These are phyloP conservation scores for Cladosporium sp. DNA, from an alignment of 2,329 filamentous ascomycete species.

Conservation along the genomic window DNA sequence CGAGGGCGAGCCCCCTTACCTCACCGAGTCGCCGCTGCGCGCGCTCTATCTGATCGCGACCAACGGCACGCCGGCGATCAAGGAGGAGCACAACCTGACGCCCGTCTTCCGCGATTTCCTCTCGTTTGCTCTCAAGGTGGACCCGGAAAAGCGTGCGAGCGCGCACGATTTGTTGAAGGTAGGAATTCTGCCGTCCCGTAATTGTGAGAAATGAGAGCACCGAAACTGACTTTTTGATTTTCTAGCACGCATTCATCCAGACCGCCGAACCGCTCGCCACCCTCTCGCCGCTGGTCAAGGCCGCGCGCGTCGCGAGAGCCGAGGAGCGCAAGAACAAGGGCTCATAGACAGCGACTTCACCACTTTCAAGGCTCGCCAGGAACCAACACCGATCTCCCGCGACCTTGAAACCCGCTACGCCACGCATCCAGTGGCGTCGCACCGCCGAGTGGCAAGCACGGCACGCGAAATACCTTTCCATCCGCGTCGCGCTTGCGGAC, in stretches of 20 bases:
- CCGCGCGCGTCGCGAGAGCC: slow-evolving; percentile 75
- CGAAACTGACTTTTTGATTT: slow-evolving; percentile 15
- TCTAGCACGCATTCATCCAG: slow-evolving; percentile 45
- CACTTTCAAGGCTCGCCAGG: too few relatives aligned
- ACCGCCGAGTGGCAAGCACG: too few relatives aligned
- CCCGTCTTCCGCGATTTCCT: slow-evolving; percentile 85
- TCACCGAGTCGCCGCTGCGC: slow-evolving; percentile 88
- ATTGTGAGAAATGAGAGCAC: neutral
- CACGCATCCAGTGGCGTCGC: too few relatives aligned
- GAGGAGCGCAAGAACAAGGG: slow-evolving; percentile 59
- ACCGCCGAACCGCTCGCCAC: slow-evolving; percentile 53
- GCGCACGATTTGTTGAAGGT: slow-evolving; percentile 90
- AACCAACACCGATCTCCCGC: too few relatives aligned
- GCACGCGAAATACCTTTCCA: too few relatives aligned
- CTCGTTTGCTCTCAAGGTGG: slow-evolving; percentile 87
- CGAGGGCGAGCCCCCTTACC: slow-evolving; percentile 92
- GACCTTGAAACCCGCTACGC: too few relatives aligned
- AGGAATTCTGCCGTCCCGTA: slow-evolving; percentile 36
- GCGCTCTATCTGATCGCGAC: slow-evolving; percentile 95
- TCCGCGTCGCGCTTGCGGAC: too few relatives aligned
- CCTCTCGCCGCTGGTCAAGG: slow-evolving; percentile 78
- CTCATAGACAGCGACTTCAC: neutral
- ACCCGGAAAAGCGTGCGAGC: slow-evolving; percentile 92
- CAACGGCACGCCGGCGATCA: slow-evolving; percentile 90
- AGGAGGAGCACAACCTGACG: slow-evolving; percentile 79